These are phyloP conservation scores for Cryphonectria japonica DNA, from an alignment of 2,329 filamentous ascomycete genomes.

Conservation along the genomic window DNA sequence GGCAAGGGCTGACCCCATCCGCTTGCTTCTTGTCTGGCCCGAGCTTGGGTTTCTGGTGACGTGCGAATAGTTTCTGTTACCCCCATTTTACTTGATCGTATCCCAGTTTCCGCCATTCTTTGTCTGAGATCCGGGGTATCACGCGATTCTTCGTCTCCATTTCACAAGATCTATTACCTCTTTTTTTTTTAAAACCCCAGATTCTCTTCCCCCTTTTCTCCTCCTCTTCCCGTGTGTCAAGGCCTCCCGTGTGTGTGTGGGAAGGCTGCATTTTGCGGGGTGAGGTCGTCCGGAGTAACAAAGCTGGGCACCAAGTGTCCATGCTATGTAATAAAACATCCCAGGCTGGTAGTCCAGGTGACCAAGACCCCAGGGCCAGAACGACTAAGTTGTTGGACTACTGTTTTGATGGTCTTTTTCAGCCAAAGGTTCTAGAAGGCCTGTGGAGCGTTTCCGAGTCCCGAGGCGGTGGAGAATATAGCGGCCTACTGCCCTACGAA, in stretches of 20 bases:
- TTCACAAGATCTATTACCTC: background rate
- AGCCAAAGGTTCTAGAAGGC: conserved; percentile 4
- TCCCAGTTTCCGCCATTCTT: conserved; percentile 9
- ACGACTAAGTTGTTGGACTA: background rate
- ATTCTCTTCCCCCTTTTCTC: conserved; percentile 8
- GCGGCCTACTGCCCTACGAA: background rate
- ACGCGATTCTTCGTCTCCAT: conserved; percentile 3
- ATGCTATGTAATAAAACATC: background rate
- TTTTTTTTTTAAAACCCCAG: conserved; percentile 9
- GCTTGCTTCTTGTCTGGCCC: conserved; percentile 21
- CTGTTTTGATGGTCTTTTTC: background rate
- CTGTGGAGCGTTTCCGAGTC: background rate
- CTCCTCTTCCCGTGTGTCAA: background rate
- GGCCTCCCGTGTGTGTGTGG: too few relatives aligned
- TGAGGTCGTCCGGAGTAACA: conserved; percentile 1
- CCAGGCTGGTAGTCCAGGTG: background rate
- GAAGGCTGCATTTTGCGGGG: background rate
- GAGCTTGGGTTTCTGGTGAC: conserved; percentile 22
- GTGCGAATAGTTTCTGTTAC: conserved; percentile 27
- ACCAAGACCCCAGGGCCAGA: background rate
- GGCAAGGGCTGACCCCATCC: conserved; percentile 30
- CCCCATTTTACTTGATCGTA: conserved; percentile 30
- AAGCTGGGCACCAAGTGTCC: background rate
- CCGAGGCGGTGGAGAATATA: background rate
- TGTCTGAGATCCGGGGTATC: conserved; percentile 26